Evolutionary conservation across 257 asterid species (phyloP).

Genomic region (Fraxinus pennsylvanica): DNA sequence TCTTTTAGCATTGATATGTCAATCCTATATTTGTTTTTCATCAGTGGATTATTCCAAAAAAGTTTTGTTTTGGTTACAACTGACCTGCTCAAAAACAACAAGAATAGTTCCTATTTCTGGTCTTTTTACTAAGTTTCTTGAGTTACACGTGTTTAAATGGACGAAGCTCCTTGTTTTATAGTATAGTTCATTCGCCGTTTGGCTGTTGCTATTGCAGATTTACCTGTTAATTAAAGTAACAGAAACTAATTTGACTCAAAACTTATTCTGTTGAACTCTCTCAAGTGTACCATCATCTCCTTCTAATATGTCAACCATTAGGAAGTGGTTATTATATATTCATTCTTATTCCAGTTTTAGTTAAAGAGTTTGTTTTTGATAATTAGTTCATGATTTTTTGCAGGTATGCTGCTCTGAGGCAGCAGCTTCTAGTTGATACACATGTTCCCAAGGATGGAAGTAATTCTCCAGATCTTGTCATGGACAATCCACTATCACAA

Average conservation of each 20-base stretch:
- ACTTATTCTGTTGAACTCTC: neutral
- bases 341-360: neutral
- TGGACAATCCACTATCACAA: constrained; percentile 95
- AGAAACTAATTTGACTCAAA: neutral
- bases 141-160: neutral
- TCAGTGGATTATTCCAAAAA: neutral
- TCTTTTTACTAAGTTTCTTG: neutral
- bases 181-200: neutral
- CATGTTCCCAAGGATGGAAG: constrained; percentile 76
- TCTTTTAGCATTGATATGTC: neutral
- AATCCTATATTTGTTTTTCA: neutral
- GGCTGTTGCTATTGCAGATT: neutral
- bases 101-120: too few species aligned
- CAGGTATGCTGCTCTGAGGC: constrained; percentile 91
- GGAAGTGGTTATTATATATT: neutral
- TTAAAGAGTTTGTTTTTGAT: neutral
- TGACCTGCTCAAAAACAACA: neutral
- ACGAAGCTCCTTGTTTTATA: neutral
- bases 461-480: constrained; percentile 69
- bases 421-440: constrained; percentile 85
- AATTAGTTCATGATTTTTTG: constrained; percentile 1
- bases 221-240: neutral
- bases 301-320: neutral
- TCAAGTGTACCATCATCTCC: neutral
- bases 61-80: neutral